Conservation (phyloP, 2,329 filamentous ascomycete genomes). For the Fusarium pseudoanthophilum region DNA sequence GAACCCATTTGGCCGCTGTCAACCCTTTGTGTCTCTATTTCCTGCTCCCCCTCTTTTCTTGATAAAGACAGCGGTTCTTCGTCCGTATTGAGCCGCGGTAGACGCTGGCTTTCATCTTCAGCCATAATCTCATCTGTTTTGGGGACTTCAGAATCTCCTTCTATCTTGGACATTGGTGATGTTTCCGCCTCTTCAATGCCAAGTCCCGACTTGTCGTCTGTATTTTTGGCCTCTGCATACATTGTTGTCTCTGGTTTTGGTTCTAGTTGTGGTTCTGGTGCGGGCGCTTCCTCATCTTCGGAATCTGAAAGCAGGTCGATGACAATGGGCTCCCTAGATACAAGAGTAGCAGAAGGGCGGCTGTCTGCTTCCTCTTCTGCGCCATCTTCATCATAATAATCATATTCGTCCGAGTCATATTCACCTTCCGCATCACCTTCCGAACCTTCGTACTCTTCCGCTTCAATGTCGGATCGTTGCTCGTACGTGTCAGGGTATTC, state of each 20-base stretch:
- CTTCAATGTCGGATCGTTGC: slow-evolving; percentile 30
- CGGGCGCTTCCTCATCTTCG: slow-evolving; percentile 54
- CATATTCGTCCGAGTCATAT: slow-evolving; percentile 44
- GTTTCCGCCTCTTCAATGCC: neutral
- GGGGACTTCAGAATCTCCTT: neutral
- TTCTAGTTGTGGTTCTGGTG: slow-evolving; percentile 1
- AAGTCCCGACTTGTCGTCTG: neutral
- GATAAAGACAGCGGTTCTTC: neutral
- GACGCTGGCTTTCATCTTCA: slow-evolving; percentile 1
- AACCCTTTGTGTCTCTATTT: neutral
- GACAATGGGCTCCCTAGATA: slow-evolving; percentile 52
- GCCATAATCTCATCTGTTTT: neutral
- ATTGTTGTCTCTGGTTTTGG: neutral
- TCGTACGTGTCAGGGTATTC: slow-evolving; percentile 27
- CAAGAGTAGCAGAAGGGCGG: slow-evolving; percentile 19
- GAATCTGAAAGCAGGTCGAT: slow-evolving; percentile 61
- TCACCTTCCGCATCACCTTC: slow-evolving; percentile 47
- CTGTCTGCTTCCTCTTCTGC: slow-evolving; percentile 35
- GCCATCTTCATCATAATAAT: slow-evolving; percentile 39
- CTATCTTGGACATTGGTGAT: neutral
- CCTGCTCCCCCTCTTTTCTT: neutral
- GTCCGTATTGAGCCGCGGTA: neutral
- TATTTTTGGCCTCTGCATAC: neutral
- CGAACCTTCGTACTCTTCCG: slow-evolving; percentile 41
- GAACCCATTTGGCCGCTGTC: neutral